phyloP scores from a whole-genome alignment of 495 filamentous ascomycete species.

The Aspergillus ostianus region DNA sequence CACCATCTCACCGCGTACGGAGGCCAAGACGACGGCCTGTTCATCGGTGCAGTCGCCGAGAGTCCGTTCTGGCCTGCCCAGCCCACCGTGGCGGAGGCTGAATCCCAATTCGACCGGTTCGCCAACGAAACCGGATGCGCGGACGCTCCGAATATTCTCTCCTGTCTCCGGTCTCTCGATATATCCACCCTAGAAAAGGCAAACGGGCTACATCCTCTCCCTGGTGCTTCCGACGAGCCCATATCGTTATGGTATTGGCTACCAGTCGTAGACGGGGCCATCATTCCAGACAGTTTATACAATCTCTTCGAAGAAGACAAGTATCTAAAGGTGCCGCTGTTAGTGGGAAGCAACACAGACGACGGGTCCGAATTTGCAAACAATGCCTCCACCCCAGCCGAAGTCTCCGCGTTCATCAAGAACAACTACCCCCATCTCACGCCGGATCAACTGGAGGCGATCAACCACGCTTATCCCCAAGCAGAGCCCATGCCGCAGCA shows the following conservation, averaged over 20 bases:
- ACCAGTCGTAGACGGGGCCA: constrained; percentile 54
- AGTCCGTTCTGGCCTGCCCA: constrained; percentile 62
- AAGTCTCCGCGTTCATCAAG: constrained; percentile 54
- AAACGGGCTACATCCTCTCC: constrained; percentile 50
- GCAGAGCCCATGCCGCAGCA: constrained; percentile 35
- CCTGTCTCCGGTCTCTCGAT: constrained; percentile 55
- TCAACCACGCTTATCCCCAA: constrained; percentile 57
- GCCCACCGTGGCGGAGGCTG: constrained; percentile 54
- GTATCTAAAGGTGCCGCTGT: constrained; percentile 60
- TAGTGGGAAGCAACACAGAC: constrained; percentile 65
- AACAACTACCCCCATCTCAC: constrained; percentile 60
- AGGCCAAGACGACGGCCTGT: constrained; percentile 50
- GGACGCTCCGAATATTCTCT: constrained; percentile 36
- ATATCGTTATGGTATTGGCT: constrained; percentile 46
- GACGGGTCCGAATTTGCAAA: constrained; percentile 63
- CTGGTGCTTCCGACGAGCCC: constrained; percentile 39
- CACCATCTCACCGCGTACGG: constrained; percentile 63
- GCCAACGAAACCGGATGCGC: constrained; percentile 50
- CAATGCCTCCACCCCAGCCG: constrained; percentile 34
- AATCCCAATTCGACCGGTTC: constrained; percentile 61
- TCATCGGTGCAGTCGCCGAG: constrained; percentile 59
- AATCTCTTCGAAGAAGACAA: constrained; percentile 49
- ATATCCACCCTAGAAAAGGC: constrained; percentile 47
- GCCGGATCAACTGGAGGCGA: constrained; percentile 42
- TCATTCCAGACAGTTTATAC: constrained; percentile 57